These are phyloP conservation scores for Lachnellula subtilissima DNA, from an alignment of 2,329 filamentous ascomycete genomes.

Conservation along the genomic window DNA sequence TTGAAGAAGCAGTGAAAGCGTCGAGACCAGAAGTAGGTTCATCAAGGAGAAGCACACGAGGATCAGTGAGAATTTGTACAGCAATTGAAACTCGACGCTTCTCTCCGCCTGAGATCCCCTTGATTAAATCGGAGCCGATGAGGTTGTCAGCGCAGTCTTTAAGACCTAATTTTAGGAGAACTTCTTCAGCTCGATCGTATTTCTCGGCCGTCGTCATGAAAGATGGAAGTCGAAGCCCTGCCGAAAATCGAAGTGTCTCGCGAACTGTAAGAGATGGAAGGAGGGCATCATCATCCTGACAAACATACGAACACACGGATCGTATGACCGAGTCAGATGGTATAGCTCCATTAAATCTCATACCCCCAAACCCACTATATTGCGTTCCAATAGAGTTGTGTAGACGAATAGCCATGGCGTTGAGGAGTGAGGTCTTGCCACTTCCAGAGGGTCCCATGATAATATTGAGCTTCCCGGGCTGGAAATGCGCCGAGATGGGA, in stretches of 20 bases:
- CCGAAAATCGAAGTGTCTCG: constrained; percentile 68
- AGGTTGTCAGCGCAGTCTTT: constrained; percentile 75
- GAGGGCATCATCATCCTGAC: constrained; percentile 72
- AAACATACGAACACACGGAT: constrained; percentile 71
- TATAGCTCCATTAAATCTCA: constrained; percentile 65
- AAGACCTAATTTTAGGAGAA: constrained; percentile 68
- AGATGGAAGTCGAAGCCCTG: constrained; percentile 63
- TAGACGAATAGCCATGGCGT: constrained; percentile 65
- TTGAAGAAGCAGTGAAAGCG: constrained; percentile 72
- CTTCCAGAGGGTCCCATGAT: constrained; percentile 78
- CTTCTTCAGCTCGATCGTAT: constrained; percentile 61
- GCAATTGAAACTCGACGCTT: constrained; percentile 74
- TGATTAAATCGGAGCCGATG: constrained; percentile 66
- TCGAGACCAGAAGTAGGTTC: constrained; percentile 74
- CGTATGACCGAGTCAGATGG: constrained; percentile 65
- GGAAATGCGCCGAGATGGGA: constrained; percentile 62
- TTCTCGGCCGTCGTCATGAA: constrained; percentile 69
- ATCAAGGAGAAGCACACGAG: constrained; percentile 66
- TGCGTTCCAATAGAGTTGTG: constrained; percentile 56
- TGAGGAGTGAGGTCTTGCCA: constrained; percentile 71
- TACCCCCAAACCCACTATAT: constrained; percentile 56
- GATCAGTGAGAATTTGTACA: constrained; percentile 71
- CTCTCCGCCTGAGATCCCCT: constrained; percentile 76
- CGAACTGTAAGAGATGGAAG: constrained; percentile 70
- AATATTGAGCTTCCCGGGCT: constrained; percentile 64